Evolutionary conservation across 2,329 filamentous ascomycete species (phyloP).

Genomic region (Plectosphaerella plurivora): DNA sequence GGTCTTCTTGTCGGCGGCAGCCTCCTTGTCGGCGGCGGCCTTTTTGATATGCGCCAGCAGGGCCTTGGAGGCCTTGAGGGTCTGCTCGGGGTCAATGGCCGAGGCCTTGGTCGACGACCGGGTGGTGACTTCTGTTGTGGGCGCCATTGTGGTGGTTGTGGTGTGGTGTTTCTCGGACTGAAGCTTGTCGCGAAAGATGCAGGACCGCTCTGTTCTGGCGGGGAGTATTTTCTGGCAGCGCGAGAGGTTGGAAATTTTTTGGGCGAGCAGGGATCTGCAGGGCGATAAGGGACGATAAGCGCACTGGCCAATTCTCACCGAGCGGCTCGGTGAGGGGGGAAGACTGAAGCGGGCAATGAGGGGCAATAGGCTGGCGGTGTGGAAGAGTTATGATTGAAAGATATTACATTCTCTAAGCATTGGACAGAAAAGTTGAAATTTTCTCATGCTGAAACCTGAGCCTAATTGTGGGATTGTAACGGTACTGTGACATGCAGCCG

Average conservation of each 20-base stretch:
- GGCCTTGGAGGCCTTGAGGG: conserved; percentile 58
- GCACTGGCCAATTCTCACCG: conserved; percentile 5
- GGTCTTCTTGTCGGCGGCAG: conserved; percentile 44
- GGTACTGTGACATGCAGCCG: not conserved
- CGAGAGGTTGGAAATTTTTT: conserved; percentile 9
- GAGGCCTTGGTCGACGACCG: conserved; percentile 20
- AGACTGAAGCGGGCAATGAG: too few species aligned
- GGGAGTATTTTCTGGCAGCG: not conserved
- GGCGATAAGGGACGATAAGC: conserved; percentile 10
- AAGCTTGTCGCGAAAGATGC: not conserved
- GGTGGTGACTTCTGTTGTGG: conserved; percentile 33
- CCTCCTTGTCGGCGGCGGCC: conserved; percentile 39
- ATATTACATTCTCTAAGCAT: not conserved
- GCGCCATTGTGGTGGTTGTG: conserved; percentile 26
- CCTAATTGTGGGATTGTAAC: too few species aligned
- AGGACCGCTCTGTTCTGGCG: not conserved
- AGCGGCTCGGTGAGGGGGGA: conserved; percentile 2
- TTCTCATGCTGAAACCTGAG: not conserved
- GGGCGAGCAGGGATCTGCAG: not conserved
- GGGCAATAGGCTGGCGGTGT: too few species aligned
- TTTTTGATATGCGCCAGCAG: conserved; percentile 59
- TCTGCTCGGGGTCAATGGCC: conserved; percentile 41
- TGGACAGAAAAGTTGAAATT: not conserved
- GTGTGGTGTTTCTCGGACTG: not conserved
- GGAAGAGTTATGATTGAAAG: too few species aligned